phyloP scores from a whole-genome alignment of 169 alveolate genomes.

The Prorocentrum cordatum region DNA sequence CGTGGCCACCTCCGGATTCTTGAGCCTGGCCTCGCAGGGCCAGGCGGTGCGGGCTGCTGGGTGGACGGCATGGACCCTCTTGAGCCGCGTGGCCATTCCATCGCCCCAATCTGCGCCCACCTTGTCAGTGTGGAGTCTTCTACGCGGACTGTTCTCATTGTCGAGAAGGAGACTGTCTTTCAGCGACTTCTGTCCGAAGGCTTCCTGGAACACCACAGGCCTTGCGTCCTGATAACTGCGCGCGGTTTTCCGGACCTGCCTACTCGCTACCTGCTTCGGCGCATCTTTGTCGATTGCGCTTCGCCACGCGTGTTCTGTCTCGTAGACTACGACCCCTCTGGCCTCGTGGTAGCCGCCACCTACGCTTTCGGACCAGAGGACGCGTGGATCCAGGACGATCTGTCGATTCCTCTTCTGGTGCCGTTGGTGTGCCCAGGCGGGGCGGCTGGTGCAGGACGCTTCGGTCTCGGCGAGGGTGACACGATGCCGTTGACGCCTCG shows the following conservation, averaged over 20 bases:
- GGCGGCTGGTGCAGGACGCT: constrained; percentile 1
- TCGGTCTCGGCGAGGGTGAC: constrained; percentile 1
- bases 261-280: constrained; percentile 30
- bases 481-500: background rate
- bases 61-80: constrained; percentile 58
- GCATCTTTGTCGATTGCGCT: background rate
- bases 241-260: constrained; percentile 51
- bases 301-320: background rate
- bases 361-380: constrained; percentile 37
- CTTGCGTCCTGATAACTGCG: constrained; percentile 42
- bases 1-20: constrained; percentile 44
- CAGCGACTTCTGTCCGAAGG: constrained; percentile 37
- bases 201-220: constrained; percentile 31
- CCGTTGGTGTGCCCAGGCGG: constrained; percentile 42
- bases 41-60: background rate
- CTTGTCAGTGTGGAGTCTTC: constrained; percentile 4
- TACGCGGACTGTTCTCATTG: constrained; percentile 11
- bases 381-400: constrained; percentile 47
- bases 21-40: constrained; percentile 20
- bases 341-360: constrained; percentile 39
- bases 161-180: constrained; percentile 44
- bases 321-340: constrained; percentile 36
- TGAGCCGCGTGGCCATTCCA: constrained; percentile 53
- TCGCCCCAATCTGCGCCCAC: constrained; percentile 40
- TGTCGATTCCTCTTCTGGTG: background rate